Conservation (phyloP, 148 eudicot genomes). For the Mesembryanthemum crystallinum region DNA sequence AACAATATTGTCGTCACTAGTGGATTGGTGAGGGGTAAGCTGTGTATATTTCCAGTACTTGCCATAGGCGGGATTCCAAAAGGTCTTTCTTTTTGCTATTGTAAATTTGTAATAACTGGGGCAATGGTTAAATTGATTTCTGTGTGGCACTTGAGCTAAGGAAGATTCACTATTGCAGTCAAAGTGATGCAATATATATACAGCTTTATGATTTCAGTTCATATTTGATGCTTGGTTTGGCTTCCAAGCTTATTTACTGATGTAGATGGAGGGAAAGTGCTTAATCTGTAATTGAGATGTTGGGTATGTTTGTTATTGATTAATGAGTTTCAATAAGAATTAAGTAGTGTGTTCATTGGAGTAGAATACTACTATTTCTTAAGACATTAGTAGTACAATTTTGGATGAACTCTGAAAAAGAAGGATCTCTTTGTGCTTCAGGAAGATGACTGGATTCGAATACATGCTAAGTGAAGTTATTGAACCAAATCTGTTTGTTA, state of each 20-base stretch:
- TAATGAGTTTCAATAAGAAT: neutral
- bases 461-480: constrained; percentile 72
- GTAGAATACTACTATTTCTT: constrained; percentile 4
- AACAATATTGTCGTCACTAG: no score
- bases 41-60: no score
- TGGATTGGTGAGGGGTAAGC: no score
- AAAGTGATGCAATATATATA: neutral
- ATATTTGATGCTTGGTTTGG: neutral
- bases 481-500: constrained; percentile 86
- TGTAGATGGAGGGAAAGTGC: neutral
- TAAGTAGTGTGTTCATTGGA: neutral
- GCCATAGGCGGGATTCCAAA: no score
- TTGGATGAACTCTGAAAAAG: neutral
- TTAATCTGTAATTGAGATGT: neutral
- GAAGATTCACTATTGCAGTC: neutral
- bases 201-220: neutral
- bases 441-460: constrained; percentile 89
- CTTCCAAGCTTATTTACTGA: neutral
- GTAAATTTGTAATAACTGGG: no score
- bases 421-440: constrained; percentile 28
- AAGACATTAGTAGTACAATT: neutral
- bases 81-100: no score
- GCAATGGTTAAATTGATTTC: neutral
- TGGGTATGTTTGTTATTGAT: neutral
- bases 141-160: neutral